Evolutionary conservation across 2,329 filamentous ascomycete species (phyloP), one percentile per base, ranked within the genome.

Genomic region (Bipolaris zeicola): DNA sequence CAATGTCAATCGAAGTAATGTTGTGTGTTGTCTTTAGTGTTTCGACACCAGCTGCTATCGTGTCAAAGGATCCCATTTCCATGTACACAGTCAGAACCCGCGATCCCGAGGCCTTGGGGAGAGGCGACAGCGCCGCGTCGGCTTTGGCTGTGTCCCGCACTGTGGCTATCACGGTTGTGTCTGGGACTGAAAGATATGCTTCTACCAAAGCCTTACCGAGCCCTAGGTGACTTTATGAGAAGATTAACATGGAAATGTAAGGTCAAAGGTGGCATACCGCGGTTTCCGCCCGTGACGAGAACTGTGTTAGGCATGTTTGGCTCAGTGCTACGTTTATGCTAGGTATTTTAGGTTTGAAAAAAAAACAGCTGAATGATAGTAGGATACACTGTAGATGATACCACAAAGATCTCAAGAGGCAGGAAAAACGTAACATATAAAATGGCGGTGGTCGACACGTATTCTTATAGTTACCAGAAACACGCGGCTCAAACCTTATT

Each of bases 141-240:
- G 68, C 65, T 33, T 63, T 66, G 0, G 61, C 42, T 3, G 60
- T 67, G n/a, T 74, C 65, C 20, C 78, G 77, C 28, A 78, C 69
- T 5, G 74, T 76, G 18, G 75, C 77, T 13, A 81, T 74, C 38
- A 81, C 74, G 16, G 67, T 78, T 16, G 71, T 75, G 41, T 76
- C 64, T 1, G 78, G 73, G 1, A 72, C 65, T 1, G 62, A 55
- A 37, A 82, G 75, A 60, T 78, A 78, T 2, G 48, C 22, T 36
- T 67, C 50, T 43, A 71, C 61, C 8, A 79, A 61, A 5, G 67
- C 71, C 8, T 71, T 63, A 2, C 78, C 79, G 52, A 77, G 70
- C 10, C 73, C 75, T 76, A 38, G 20, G 34, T 13, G 6, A 22
- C 14, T 26, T 16, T 7, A 38, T 48, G 22, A 48, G 45, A 48